phyloP scores from a whole-genome alignment of 2,329 filamentous ascomycete species.

The Xylaria sp. region DNA sequence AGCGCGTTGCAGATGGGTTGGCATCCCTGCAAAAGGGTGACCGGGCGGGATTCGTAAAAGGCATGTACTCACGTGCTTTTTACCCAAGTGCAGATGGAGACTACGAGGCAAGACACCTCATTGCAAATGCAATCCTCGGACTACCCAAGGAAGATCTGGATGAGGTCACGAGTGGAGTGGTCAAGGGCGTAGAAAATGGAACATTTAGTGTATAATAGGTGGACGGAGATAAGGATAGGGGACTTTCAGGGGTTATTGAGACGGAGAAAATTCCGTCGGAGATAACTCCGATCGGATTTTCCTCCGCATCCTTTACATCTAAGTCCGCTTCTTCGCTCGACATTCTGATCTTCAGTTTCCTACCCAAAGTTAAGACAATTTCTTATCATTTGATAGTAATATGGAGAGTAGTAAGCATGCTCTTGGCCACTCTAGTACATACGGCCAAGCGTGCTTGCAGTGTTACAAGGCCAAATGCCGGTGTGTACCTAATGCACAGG shows the following conservation, averaged over 20 bases:
- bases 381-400: background rate
- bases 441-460: conserved; percentile 43
- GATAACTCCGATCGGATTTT: conserved; percentile 16
- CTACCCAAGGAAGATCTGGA: conserved; percentile 69
- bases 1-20: conserved; percentile 60
- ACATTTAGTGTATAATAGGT: conserved; percentile 1
- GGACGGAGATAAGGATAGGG: background rate
- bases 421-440: conserved; percentile 30
- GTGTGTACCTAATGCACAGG: conserved; percentile 39
- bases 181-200: conserved; percentile 8
- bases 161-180: conserved; percentile 55
- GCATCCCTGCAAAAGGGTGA: conserved; percentile 57
- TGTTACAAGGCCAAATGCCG: conserved; percentile 45
- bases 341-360: background rate
- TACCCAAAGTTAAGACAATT: background rate
- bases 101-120: conserved; percentile 53
- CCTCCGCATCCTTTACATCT: conserved; percentile 3
- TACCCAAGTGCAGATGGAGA: conserved; percentile 53
- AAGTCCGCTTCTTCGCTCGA: background rate
- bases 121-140: conserved; percentile 62
- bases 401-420: conserved; percentile 27
- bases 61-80: conserved; percentile 68
- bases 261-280: conserved; percentile 22
- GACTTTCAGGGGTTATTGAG: background rate
- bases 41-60: conserved; percentile 56